phyloP scores from a whole-genome alignment of 805 yeast genomes.

The Candida sithepensis region DNA sequence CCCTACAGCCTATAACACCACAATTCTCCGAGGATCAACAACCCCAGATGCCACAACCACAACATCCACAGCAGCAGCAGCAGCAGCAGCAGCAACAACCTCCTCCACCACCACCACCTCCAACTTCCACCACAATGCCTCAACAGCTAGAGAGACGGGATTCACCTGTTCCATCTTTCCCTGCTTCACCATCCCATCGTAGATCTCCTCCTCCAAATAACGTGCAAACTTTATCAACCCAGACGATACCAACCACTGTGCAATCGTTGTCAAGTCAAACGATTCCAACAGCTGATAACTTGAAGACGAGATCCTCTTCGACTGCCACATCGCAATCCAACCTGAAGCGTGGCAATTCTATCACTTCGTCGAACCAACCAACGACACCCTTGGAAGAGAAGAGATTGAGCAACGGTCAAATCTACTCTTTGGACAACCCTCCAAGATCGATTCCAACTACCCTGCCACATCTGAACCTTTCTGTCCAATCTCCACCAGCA shows the following conservation, averaged over 20 bases:
- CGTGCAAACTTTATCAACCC: conserved; percentile 6
- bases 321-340: conserved; percentile 12
- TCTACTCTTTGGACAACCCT: conserved; percentile 25
- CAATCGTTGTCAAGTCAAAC: conserved; percentile 9
- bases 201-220: conserved; percentile 6
- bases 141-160: conserved; percentile 4
- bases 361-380: conserved; percentile 4
- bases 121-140: conserved; percentile 8
- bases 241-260: conserved; percentile 6
- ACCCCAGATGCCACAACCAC: conserved; percentile 5
- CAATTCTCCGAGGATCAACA: neutral
- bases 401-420: conserved; percentile 10
- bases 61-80: conserved; percentile 1
- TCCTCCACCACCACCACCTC: conserved; percentile 4
- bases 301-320: conserved; percentile 15
- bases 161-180: conserved; percentile 3
- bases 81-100: conserved; percentile 6
- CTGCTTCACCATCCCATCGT: conserved; percentile 9
- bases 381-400: conserved; percentile 18
- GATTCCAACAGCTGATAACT: conserved; percentile 16
- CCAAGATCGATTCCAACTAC: conserved; percentile 27
- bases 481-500: conserved; percentile 2
- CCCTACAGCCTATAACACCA: conserved; percentile 25
- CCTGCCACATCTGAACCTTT: conserved; percentile 7
- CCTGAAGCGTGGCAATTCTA: conserved; percentile 1